Base-by-base conservation (phyloP, 2,329 filamentous ascomycete genomes). In the Amylocarpus encephaloides region DNA sequence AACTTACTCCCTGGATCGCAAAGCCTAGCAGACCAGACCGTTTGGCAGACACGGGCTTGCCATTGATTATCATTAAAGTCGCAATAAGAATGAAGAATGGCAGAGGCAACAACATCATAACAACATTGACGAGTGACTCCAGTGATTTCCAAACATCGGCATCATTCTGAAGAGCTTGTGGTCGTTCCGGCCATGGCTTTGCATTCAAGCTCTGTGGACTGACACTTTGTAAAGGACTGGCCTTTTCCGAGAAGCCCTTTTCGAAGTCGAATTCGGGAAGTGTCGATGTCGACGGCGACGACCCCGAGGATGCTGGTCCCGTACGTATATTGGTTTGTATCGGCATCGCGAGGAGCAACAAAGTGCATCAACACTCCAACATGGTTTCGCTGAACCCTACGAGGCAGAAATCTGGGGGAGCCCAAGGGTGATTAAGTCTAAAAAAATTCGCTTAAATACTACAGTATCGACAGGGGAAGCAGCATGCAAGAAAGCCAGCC, bases 171-270 rank as follows among this genome's bases (percentile, higher is more conserved):
- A 59, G 43, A 16, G 39, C 33, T 48, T 59, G 57, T 7, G 57
- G 57, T 36, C 57, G 41, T 15, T 48, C 40, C 29, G 57, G 57
- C 57, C 57, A 59, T 50, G 57, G 57, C 29, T 59, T 59, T 35
- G 50, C 46, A 35, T 50, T 50, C 39, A 56, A 43, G 39, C 50
- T 56, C 18, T 58, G 43, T 13, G 55, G 48, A 19, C 51, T 57
- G 11, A 18, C 36, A 16, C 36, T 53, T 13, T 43, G 38, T 11
- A 41, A 32, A 15, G 54, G 48, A 39, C 39, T 52, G 7, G 46
- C 48, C 48, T 54, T 54, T 26, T 54, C 54, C n/a, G 49, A 52
- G 10, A 39, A 29, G 12, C 34, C 34, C 43, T 46, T 48, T 41
- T 53, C 46, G 29, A 49, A 34, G 43, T 52, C 13, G 40, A 49